A percentile compares a stretch with the other conserved stretches of the same genome.
Conservation (phyloP, 148 eudicot species). For the Fagopyrum tataricum region DNA sequence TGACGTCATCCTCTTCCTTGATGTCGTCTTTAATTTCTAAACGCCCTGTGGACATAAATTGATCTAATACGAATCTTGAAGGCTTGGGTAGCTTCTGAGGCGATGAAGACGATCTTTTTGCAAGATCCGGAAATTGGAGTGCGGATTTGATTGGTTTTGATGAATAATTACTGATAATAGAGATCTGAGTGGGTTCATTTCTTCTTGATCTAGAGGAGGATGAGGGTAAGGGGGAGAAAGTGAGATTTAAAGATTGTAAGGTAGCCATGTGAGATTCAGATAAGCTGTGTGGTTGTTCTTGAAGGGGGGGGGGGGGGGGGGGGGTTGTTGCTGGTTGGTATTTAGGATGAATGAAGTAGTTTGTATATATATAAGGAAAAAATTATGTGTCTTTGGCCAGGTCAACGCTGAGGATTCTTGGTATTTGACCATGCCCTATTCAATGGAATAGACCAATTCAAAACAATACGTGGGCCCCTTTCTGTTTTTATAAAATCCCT, state of each 20-base stretch:
- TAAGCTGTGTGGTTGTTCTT: not conserved
- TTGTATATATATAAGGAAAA: not conserved
- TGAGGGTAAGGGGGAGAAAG: not conserved
- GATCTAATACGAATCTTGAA: not conserved
- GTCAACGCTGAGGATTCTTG: not conserved
- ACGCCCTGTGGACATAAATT: not conserved
- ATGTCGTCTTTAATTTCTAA: not conserved
- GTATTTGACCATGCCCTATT: not conserved
- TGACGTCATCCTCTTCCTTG: constrained; percentile 3
- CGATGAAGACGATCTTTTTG: not conserved
- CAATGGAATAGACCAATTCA: constrained; percentile 7
- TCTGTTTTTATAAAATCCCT: too few relatives aligned
- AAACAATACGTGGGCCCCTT: not conserved
- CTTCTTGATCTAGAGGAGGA: not conserved
- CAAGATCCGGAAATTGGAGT: constrained; percentile 3
- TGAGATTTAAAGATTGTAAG: constrained; percentile 6
- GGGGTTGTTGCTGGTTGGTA: not conserved
- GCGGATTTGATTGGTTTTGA: constrained; percentile 7
- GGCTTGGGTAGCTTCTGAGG: not conserved
- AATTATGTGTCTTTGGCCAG: not conserved
- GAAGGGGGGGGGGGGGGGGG: too few relatives aligned
- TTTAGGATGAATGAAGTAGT: not conserved
- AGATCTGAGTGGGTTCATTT: not conserved
- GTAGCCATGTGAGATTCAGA: constrained; percentile 7
- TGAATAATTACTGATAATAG: not conserved